Conservation (phyloP, 805 yeast genomes). For the Kurtzmaniella cleridarum region DNA sequence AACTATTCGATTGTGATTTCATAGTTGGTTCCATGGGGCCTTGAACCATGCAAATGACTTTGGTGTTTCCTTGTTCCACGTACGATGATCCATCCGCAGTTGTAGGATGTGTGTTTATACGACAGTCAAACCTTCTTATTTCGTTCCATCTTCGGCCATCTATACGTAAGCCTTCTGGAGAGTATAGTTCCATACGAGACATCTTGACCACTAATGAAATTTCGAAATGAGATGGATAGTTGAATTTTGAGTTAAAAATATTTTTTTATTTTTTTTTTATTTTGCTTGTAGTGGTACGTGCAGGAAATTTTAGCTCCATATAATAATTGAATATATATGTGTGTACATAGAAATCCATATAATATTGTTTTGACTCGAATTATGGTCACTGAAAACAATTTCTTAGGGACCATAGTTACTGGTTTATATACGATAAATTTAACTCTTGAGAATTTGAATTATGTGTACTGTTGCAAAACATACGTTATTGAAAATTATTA, state of each 20-base stretch:
- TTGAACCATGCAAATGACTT: slow-evolving; percentile 74
- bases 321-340: background rate
- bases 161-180: slow-evolving; percentile 89
- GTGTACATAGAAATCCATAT: background rate
- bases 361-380: too few relatives aligned
- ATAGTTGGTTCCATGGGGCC: slow-evolving; percentile 85
- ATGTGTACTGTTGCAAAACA: too few relatives aligned
- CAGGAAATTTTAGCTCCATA: background rate
- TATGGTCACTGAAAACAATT: too few relatives aligned
- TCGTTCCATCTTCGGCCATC: slow-evolving; percentile 98
- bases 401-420: too few relatives aligned
- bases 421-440: too few relatives aligned
- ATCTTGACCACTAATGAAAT: slow-evolving; percentile 18
- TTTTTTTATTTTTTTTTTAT: too few relatives aligned
- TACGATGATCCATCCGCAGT: slow-evolving; percentile 90
- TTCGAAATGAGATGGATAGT: too few relatives aligned
- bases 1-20: slow-evolving; percentile 45
- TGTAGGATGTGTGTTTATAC: slow-evolving; percentile 81
- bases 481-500: too few relatives aligned
- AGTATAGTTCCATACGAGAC: slow-evolving; percentile 77
- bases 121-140: slow-evolving; percentile 73
- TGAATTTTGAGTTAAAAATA: too few relatives aligned
- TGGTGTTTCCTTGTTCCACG: slow-evolving; percentile 88
- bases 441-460: too few relatives aligned
- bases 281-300: too few relatives aligned